Percentiles rank a stretch among this genome's conserved stretches.
phyloP scores from a whole-genome alignment of 2,329 filamentous ascomycete genomes.

The Fusarium floridanum region DNA sequence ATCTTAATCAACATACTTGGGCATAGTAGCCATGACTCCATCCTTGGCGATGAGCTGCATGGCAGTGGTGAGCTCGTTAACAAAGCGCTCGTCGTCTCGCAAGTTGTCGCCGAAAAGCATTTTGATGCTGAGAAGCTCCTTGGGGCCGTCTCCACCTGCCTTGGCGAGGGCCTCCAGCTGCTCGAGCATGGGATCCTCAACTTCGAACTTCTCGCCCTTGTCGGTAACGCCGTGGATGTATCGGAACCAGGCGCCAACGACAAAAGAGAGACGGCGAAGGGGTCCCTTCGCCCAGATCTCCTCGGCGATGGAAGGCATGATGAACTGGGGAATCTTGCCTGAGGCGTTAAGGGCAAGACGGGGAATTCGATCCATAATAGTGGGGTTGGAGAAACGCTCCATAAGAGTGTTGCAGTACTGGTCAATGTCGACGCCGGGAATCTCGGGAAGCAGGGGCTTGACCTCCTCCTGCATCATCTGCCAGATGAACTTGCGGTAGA shows the following conservation, averaged over 20 bases:
- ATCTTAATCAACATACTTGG: conserved; percentile 58
- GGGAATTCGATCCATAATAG: conserved; percentile 67
- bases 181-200: conserved; percentile 64
- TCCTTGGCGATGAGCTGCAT: conserved; percentile 62
- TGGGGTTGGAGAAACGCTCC: conserved; percentile 68
- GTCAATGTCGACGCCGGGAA: conserved; percentile 64
- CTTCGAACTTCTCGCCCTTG: conserved; percentile 55
- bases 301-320: conserved; percentile 62
- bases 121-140: conserved; percentile 59
- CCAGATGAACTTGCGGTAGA: conserved; percentile 62
- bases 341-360: conserved; percentile 65
- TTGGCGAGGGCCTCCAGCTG: conserved; percentile 61
- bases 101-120: conserved; percentile 65
- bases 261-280: conserved; percentile 62
- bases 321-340: conserved; percentile 67
- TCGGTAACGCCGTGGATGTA: conserved; percentile 66
- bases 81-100: conserved; percentile 61
- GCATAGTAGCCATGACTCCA: conserved; percentile 62
- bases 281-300: conserved; percentile 60
- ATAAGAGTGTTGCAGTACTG: conserved; percentile 66
- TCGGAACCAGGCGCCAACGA: conserved; percentile 63
- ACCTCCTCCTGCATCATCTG: conserved; percentile 69
- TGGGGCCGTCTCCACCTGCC: conserved; percentile 58
- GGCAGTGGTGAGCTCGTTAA: conserved; percentile 60
- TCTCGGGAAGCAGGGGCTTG: conserved; percentile 64